Evolutionary conservation across 805 yeast genomes (phyloP), one percentile per base, ranked within the genome.

Genomic region (Tetrapisispora arboricola): DNA sequence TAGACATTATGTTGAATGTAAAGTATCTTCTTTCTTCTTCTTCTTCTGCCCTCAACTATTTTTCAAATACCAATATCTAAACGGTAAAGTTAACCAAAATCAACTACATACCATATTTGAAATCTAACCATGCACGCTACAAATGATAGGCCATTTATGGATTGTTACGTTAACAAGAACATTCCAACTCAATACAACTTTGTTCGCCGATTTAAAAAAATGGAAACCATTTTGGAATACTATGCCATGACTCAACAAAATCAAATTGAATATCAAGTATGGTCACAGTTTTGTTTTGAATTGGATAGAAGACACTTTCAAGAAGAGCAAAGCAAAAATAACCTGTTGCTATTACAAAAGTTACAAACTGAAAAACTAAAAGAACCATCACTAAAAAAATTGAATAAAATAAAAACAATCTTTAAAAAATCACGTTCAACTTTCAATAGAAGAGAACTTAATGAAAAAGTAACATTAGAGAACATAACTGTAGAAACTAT

Each of bases 201-300:
- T 33, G 41, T 33, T 6, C 44, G 32, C 22, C 20, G 25, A 26
- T 47, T 43, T 31, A 37, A 44, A 18, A 32, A 27, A 29, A 36
- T 44, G 26, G 34, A 46, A 13, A 46, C 45, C 19, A 28, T 41
- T 15, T 42, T 34, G 21, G 37, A 45, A 32, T 49, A 47, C 26
- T 36, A 40, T 21, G 29, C 20, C 22, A 17, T 49, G 21, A 38
- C 43, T 12, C 31, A 39, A 29, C 16, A 19, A 16, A 15, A 43
- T 6, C 44, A 45, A 32, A 44, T 43, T 10, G 41, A 45, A 21
- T 49, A 49, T 30, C 30, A 47, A 25, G 41, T 45, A 12, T 49
- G 50, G 50, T 40, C 46, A 12, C 49, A 45, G 18, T 38, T 36
- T 24, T 43, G 35, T 12, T 43, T 47, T 32, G 49, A 49, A 16